Evolutionary conservation across 2,329 filamentous ascomycete species (phyloP).

Genomic region (Venturia asperata): DNA sequence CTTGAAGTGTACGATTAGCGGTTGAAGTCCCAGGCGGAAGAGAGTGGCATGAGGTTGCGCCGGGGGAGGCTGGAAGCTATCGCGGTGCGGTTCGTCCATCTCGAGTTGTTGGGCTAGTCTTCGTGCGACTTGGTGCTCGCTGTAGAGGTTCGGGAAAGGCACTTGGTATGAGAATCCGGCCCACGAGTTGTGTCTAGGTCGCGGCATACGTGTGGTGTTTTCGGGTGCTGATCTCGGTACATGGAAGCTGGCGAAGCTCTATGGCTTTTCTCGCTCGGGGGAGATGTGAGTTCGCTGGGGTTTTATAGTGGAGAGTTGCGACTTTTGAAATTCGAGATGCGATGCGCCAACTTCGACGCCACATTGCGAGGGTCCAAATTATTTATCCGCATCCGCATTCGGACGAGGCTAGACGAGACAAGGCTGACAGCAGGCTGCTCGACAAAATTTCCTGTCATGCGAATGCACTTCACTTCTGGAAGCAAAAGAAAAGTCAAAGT

Average conservation of each 20-base stretch:
- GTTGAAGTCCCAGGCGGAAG: slow-evolving; percentile 18
- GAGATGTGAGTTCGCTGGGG: neutral
- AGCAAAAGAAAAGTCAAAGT: too few relatives aligned
- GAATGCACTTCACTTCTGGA: too few relatives aligned
- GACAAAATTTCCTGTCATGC: too few relatives aligned
- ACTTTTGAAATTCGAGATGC: neutral
- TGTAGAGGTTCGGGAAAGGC: slow-evolving; percentile 3
- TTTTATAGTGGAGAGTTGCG: neutral
- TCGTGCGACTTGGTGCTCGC: slow-evolving; percentile 6
- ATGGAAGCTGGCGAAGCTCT: neutral
- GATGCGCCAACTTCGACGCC: neutral
- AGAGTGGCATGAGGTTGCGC: slow-evolving; percentile 16
- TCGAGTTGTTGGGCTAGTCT: neutral
- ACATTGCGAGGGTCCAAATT: neutral
- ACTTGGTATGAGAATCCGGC: neutral
- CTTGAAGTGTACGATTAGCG: slow-evolving; percentile 21
- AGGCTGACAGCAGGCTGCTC: neutral
- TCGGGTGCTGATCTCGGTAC: neutral
- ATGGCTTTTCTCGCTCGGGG: neutral
- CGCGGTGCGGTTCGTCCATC: neutral
- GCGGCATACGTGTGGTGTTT: neutral
- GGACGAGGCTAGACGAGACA: neutral
- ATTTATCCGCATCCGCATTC: neutral
- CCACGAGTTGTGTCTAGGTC: slow-evolving; percentile 4
- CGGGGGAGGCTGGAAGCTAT: neutral